Conservation (phyloP, 139 green algal species). For the Volvox reticuliferus region DNA sequence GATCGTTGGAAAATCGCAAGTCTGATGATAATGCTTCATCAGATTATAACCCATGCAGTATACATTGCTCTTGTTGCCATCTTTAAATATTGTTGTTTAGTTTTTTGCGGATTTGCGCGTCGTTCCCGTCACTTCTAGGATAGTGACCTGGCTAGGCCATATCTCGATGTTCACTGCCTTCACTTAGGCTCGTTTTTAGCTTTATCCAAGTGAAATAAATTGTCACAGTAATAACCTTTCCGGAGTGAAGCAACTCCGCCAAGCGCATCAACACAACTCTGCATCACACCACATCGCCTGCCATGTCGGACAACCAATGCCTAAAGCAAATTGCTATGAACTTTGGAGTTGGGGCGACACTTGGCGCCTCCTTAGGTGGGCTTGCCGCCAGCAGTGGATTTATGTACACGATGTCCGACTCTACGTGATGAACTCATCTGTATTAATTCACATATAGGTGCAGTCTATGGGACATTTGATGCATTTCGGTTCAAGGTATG, state of each 20-base stretch:
- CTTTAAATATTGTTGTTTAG: too few species aligned
- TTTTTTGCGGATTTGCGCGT: too few species aligned
- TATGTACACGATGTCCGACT: not conserved
- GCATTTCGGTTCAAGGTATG: constrained; percentile 55
- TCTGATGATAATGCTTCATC: too few species aligned
- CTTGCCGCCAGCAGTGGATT: not conserved
- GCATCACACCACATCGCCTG: not conserved
- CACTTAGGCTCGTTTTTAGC: too few species aligned
- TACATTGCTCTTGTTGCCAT: too few species aligned
- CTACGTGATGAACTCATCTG: not conserved
- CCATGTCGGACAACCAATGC: constrained; percentile 52
- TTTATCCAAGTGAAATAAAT: not conserved
- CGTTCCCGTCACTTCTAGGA: too few species aligned
- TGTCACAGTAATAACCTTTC: too few species aligned
- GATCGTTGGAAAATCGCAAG: too few species aligned
- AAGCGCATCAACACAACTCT: not conserved
- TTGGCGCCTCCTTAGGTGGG: constrained; percentile 57
- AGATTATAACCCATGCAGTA: too few species aligned
- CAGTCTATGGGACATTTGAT: constrained; percentile 56
- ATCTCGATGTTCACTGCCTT: not conserved
- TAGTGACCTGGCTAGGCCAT: too few species aligned
- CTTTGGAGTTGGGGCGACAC: constrained; percentile 53
- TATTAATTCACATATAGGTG: constrained; percentile 21
- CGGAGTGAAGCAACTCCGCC: not conserved
- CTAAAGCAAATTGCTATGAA: constrained; percentile 58